A percentile compares a stretch with the other conserved stretches of the same genome.
Conservation (phyloP, 2,329 filamentous ascomycete genomes). For the Stylonectria norvegica region DNA sequence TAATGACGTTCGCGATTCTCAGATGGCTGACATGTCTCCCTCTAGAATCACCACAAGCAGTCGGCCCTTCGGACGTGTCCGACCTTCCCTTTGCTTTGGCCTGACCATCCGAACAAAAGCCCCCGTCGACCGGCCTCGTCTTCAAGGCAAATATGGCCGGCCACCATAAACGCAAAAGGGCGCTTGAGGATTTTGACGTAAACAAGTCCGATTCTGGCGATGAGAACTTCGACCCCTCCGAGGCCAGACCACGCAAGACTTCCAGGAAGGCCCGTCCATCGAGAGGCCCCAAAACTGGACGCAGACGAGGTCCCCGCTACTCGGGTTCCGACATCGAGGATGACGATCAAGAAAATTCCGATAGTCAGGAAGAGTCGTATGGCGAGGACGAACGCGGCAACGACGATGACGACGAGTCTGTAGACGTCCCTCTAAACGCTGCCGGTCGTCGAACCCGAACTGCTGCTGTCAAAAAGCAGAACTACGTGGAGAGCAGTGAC, state of each 20-base stretch:
- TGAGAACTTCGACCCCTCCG: slow-evolving; percentile 60
- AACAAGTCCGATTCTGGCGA: slow-evolving; percentile 66
- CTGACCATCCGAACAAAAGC: not conserved
- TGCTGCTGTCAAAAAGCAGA: slow-evolving; percentile 43
- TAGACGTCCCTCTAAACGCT: slow-evolving; percentile 42
- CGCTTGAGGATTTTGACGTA: slow-evolving; percentile 59
- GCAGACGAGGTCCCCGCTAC: slow-evolving; percentile 45
- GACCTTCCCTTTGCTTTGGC: no score
- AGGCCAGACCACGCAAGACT: slow-evolving; percentile 41
- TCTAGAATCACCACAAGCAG: slow-evolving; percentile 3
- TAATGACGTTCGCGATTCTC: no score
- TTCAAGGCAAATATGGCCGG: slow-evolving; percentile 36
- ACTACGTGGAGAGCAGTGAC: slow-evolving; percentile 46
- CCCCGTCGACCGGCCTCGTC: no score
- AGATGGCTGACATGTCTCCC: slow-evolving; percentile 1
- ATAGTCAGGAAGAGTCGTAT: slow-evolving; percentile 51
- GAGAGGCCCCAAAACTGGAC: slow-evolving; percentile 31
- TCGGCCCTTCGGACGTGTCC: not conserved
- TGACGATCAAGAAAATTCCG: slow-evolving; percentile 54
- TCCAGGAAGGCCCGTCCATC: slow-evolving; percentile 43
- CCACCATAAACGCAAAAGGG: slow-evolving; percentile 60
- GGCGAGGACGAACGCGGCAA: slow-evolving; percentile 47
- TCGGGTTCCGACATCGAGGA: slow-evolving; percentile 58
- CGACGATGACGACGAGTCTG: slow-evolving; percentile 40
- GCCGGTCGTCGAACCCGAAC: slow-evolving; percentile 49